Base-by-base conservation (phyloP, 176 grass and related monocot species). In the Melocanna baccifera region DNA sequence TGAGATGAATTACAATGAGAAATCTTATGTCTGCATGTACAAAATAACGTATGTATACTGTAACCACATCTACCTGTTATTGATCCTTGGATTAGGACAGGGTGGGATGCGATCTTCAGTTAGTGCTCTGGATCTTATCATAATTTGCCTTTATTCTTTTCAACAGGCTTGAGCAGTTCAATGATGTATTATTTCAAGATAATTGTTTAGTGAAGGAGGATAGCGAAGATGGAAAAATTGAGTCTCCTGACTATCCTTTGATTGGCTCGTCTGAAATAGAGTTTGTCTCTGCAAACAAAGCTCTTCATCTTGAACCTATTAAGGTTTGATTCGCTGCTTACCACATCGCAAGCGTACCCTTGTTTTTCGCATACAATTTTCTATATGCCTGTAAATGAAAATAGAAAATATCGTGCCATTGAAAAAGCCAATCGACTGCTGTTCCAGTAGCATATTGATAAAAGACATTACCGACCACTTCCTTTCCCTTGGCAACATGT, bases 141-240 rank as follows among this genome's bases (percentile, higher is more conserved):
- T 64, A 55, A 50, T 92, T 73, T 80, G 14, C 12, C 55, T 76
- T 20, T 52, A 26, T 77, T 78, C 4, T 81, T 29, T 81, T 48
- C 32, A 52, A 82, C 81, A 98, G 96, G 83, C 91, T 98, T 23
- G 96, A 95, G 83, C 96, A 96, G 40, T 98, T 98, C 76, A 98
- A 98, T 84, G 96, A 95, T 79, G 61, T 98, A 52, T 87, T 98
- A 57, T 82, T 87, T 82, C 93, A 98, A 95, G 91, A 95, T 77
- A 98, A 98, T 73, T 14, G 63, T 72, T 67, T 92, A 70, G 80
- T 90, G 64, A 67, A 93, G 61, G 86, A 87, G 86, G 34, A 73
- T 52, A 69, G 32, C 9, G 13, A 42, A 76, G 40, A 62, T 29
- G 69, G 71, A 84, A 75, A 85, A 30, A 10, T 84, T 22, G 59